These are phyloP conservation scores for Xylariaceae sp. DNA, from an alignment of 2,329 filamentous ascomycete genomes.

Conservation along the genomic window DNA sequence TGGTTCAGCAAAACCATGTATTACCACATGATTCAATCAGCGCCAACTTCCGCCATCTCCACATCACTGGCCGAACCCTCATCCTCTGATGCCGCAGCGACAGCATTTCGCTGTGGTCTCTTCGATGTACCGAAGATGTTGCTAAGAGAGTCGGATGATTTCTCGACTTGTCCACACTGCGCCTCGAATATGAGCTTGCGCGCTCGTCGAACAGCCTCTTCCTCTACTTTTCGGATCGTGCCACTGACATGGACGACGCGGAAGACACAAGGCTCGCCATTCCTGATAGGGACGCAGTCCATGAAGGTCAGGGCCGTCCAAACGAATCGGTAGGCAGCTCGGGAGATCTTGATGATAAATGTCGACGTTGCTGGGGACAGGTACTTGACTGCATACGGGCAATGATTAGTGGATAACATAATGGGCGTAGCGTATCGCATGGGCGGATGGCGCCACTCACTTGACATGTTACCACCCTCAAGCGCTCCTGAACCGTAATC, in stretches of 20 bases:
- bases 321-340: constrained; percentile 78
- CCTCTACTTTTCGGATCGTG: constrained; percentile 87
- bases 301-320: constrained; percentile 88
- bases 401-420: too few relatives aligned
- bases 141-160: constrained; percentile 29
- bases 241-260: constrained; percentile 84
- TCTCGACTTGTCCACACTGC: constrained; percentile 40
- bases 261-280: constrained; percentile 67
- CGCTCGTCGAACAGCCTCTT: constrained; percentile 79
- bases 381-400: constrained; percentile 97
- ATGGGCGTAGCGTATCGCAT: too few relatives aligned
- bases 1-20: too few relatives aligned
- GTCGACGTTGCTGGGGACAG: constrained; percentile 89
- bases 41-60: constrained; percentile 28
- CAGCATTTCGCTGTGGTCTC: constrained; percentile 16
- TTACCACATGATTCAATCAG: constrained; percentile 32
- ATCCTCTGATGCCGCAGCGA: constrained; percentile 33
- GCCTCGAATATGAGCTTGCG: constrained; percentile 67
- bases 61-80: constrained; percentile 43
- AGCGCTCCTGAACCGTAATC: constrained; percentile 82
- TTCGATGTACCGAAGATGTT: constrained; percentile 37
- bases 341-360: constrained; percentile 80
- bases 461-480: constrained; percentile 59
- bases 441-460: too few relatives aligned
- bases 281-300: constrained; percentile 59